Percentiles rank a stretch among this genome's conserved stretches.
phyloP scores from a whole-genome alignment of 257 asterid species.

The Fraxinus cuspidata region DNA sequence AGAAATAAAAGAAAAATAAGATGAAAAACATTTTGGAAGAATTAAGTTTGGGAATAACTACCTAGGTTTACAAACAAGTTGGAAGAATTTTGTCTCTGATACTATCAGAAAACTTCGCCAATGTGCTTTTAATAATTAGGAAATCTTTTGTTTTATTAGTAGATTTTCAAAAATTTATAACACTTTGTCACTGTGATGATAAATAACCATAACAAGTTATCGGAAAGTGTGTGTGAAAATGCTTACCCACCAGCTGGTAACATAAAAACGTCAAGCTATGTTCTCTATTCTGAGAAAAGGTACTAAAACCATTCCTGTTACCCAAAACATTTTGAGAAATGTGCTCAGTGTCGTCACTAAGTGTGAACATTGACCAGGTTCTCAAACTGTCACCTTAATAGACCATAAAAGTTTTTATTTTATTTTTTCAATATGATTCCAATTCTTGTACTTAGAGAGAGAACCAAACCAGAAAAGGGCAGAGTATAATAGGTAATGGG shows the following conservation, averaged over 20 bases:
- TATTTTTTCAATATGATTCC: neutral
- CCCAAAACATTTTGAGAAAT: neutral
- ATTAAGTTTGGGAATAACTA: neutral
- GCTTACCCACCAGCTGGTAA: neutral
- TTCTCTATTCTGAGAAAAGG: neutral
- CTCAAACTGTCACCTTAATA: neutral
- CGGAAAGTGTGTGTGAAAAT: neutral
- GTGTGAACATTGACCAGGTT: neutral
- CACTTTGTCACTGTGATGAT: neutral
- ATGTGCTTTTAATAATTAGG: neutral
- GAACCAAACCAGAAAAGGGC: neutral
- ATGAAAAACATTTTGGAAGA: neutral
- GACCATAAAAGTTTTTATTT: neutral
- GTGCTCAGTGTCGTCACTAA: neutral
- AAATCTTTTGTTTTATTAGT: neutral
- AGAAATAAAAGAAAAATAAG: neutral
- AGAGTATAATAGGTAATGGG: neutral
- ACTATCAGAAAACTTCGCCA: neutral
- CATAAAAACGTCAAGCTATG: neutral
- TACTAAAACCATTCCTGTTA: neutral
- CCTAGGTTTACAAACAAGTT: neutral
- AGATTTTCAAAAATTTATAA: neutral
- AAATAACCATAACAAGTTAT: neutral
- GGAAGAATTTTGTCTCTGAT: neutral
- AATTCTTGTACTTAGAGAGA: neutral